phyloP scores from a whole-genome alignment of 2,329 filamentous ascomycete species.

The Coniochaeta ligniaria region DNA sequence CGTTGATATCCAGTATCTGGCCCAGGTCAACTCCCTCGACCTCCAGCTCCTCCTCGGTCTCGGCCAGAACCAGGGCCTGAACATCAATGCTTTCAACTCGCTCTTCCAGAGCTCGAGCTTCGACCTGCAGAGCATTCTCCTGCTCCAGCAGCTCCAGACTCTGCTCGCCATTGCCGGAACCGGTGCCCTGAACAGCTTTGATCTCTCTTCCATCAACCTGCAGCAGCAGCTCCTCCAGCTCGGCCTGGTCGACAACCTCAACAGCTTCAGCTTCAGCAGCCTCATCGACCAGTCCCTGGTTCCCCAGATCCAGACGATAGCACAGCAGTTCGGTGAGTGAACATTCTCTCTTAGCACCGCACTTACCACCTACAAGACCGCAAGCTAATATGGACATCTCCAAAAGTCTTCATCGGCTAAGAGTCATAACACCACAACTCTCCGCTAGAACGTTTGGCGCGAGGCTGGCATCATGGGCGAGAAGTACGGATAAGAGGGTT shows the following conservation, averaged over 20 bases:
- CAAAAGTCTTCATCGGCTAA: background rate
- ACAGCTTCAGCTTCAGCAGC: constrained; percentile 22
- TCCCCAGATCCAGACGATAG: constrained; percentile 24
- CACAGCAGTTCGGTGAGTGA: constrained; percentile 3
- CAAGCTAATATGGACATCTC: background rate
- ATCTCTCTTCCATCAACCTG: constrained; percentile 17
- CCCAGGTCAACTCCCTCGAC: constrained; percentile 29
- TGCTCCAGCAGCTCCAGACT: constrained; percentile 32
- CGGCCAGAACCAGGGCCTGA: constrained; percentile 36
- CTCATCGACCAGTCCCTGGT: constrained; percentile 20
- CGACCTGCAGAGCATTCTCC: constrained; percentile 30
- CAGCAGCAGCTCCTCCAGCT: constrained; percentile 15
- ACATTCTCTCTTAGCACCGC: background rate
- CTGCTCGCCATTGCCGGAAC: constrained; percentile 25
- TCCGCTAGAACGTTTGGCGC: background rate
- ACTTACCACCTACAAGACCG: background rate
- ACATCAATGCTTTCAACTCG: constrained; percentile 32
- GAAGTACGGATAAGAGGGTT: background rate
- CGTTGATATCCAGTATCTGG: constrained; percentile 29
- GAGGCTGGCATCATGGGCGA: background rate
- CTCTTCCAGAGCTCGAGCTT: constrained; percentile 33
- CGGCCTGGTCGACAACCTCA: constrained; percentile 19
- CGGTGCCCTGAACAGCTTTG: constrained; percentile 20
- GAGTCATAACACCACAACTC: background rate
- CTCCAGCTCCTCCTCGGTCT: constrained; percentile 37